Evolutionary conservation across 148 eudicot species (phyloP), one percentile per base, ranked within the genome.

Genomic region (Chenopodium quinoa): DNA sequence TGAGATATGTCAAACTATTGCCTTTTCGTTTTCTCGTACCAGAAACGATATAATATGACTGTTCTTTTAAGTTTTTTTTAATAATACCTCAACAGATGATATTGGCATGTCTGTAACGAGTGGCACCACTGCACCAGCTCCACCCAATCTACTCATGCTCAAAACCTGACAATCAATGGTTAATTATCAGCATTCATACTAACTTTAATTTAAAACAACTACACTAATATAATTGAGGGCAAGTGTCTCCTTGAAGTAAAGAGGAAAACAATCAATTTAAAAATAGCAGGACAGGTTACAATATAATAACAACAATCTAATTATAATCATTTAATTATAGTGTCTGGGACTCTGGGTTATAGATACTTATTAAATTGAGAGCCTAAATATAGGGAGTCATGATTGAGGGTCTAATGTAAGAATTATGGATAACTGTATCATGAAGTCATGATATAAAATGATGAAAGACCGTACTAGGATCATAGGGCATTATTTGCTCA

Each of bases 141-240:
- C 94, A 14, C 94, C 92, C 85, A 91, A 79, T 87, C 94, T 91
- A 88, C 94, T 91, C 92, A 91, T 91, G 86, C 92, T 90, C 89
- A 91, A 79, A 83, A 91, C 94, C 94, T 91, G 87, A 52, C 34
- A 81, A 75, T 40, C 44, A 78, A 79, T 52, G 65, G 52, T 79
- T 68, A 73, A 20, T 20, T 29, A 74, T 81, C 44, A 78, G 75
- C 58, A 78, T 25, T 63, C 73, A 73, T 9, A 13, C 23, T 12
- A 76, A 31, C 48, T 22, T 29, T 13, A 6, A 20, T 58, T 27
- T 25, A 32, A 74, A 83, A 67, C 70, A 67, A 80, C 80, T 73
- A 80, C 70, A 44, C n/a, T 46, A 19, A 25, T 52, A 71, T 40
- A 76, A n/a, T 60, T 32, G 56, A 1, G 65, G 48, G 73, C 63